Evolutionary conservation across 2,329 filamentous ascomycete genomes (phyloP), one percentile per base, ranked within the genome.

Genomic region (Aspergillus persii): DNA sequence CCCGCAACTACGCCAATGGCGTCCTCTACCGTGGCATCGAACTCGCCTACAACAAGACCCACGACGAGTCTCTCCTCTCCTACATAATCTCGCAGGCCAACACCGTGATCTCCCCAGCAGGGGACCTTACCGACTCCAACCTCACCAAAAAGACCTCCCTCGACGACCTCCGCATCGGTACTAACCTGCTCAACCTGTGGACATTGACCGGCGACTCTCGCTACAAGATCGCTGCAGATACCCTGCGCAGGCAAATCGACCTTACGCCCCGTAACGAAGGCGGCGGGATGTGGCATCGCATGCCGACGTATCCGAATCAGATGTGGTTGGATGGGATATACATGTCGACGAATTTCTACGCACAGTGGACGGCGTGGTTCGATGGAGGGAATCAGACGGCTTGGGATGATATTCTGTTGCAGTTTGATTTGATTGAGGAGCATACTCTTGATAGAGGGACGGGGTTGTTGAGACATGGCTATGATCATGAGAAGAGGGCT

Each of bases 281-380:
- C 1, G 62, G 60, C 3, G 62, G 62, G 8, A 54, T 64, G 23
- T 64, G 60, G 62, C 62, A 64, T 33, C 62, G 62, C 7, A 49
- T 51, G n/a, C 60, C 60, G 0, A 64, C 61, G 0, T 63, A 63
- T 46, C 62, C 62, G 6, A 55, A 63, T 26, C 62, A 63, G 30
- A 63, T 63, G 62, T 63, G 62, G 62, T 50, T 63, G 53, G 62
- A 63, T 53, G 62, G 62, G 1, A 62, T 63, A n/a, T 62, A 63
- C 23, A 63, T 63, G 62, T 53, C 57, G 26, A 50, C 49, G 9
- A 63, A 61, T 36, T 62, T 60, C 30, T 63, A 62, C 12, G 60
- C 62, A 9, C 55, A 59, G 26, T 63, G 57, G 15, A 63, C 62
- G 3, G 50, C 31, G 26, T 63, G 61, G 61, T 62, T 63, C 31